Base-by-base conservation (phyloP, 164 flowering plant genomes). In the Vitis rotundifolia region DNA sequence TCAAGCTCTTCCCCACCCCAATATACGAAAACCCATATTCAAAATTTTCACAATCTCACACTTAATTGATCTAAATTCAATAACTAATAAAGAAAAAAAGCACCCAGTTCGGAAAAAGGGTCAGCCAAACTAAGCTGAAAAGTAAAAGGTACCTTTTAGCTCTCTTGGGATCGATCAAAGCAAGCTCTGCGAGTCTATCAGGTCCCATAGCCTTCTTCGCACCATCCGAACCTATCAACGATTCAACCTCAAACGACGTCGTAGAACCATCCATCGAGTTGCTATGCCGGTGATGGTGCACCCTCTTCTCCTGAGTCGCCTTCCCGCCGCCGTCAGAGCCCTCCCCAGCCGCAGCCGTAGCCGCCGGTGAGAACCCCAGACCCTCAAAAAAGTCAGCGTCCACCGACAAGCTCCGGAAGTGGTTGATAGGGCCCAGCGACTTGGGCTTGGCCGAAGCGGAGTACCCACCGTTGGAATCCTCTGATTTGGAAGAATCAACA, bases 311-410 rank as follows among this genome's bases (percentile, higher is more conserved):
- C n/a, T 54, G 57, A 55, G 69, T 19, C 8, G 47, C 76, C 55
- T 67, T 16, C 26, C 75, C 79, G 37, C 61, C 63, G 22, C 56
- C 62, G 63, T 50, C 50, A 13, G 26, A 29, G 19, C 26, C 68
- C 26, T 61, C 70, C 28, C 56, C 73, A 85, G 56, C 71, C 81
- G 5, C 57, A 76, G 26, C 68, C 62, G 44, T 22, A 71, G 48
- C 68, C 74, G 31, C 61, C 31, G 67, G 48, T 11, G 72, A 71
- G 29, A 81, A 72, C 44, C 72, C 81, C 52, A 95, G 58, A 29
- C 90, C 88, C 9, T 93, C 98, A 61, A 92, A 91, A 73, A 95
- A 93, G 56, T 90, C 94, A 11, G 93, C 91, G 70, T 91, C 99
- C 15, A 93, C 89, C 0, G 99, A 95, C n/a, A 91, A 74, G 82